phyloP scores from a whole-genome alignment of 768 basidiomycete species.

The Pulveroboletus sp. region DNA sequence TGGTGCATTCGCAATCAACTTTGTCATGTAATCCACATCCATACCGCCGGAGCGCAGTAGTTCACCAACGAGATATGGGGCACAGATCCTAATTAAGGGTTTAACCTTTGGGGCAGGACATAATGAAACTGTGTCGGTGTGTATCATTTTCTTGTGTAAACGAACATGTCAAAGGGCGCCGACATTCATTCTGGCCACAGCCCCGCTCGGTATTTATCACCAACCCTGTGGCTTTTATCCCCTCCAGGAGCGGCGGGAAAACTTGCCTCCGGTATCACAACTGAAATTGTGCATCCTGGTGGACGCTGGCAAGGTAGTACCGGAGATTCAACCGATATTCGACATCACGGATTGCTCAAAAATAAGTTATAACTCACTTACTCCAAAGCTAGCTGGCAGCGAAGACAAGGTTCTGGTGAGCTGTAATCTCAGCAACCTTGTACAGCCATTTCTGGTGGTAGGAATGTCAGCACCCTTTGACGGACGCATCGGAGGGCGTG shows the following conservation, averaged over 20 bases:
- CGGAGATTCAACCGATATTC: neutral
- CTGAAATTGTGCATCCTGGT: slow-evolving; percentile 20
- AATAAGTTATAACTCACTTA: neutral
- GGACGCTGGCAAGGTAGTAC: neutral
- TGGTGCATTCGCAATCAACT: slow-evolving; percentile 4
- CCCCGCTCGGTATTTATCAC: slow-evolving; percentile 7
- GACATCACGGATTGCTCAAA: neutral
- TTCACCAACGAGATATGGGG: slow-evolving; percentile 19
- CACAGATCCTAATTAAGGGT: slow-evolving; percentile 14
- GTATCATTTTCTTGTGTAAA: slow-evolving; percentile 10
- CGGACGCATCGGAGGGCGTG: neutral
- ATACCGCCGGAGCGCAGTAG: slow-evolving; percentile 1
- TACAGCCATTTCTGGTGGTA: slow-evolving; percentile 1
- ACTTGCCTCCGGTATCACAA: slow-evolving; percentile 14
- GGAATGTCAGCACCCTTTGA: slow-evolving; percentile 3
- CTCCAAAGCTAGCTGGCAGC: neutral
- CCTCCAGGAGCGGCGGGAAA: slow-evolving; percentile 10
- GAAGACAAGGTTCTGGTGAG: slow-evolving; percentile 8
- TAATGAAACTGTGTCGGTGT: slow-evolving; percentile 1
- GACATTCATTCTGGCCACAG: slow-evolving; percentile 11
- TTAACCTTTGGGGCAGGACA: slow-evolving; percentile 2
- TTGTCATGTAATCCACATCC: slow-evolving; percentile 13
- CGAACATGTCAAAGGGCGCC: slow-evolving; percentile 3
- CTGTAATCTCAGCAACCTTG: slow-evolving; percentile 9
- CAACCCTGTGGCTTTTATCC: slow-evolving; percentile 3